Evolutionary conservation across 78 protist species (phyloP).

Genomic region (Pigoraptor vietnamica): DNA sequence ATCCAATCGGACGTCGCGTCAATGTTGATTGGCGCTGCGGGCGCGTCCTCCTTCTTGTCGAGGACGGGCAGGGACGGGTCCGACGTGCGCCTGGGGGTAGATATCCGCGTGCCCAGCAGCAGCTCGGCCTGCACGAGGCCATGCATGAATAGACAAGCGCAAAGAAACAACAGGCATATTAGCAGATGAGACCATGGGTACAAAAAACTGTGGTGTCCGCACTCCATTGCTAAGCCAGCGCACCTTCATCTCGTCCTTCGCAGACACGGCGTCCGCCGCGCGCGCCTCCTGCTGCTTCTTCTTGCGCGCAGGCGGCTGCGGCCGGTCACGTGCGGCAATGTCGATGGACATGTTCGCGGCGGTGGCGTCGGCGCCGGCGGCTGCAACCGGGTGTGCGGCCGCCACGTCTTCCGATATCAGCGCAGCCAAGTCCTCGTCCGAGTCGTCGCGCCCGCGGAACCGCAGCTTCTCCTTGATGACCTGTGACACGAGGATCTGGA

Average conservation of each 20-base stretch:
- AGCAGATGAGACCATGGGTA: too few relatives aligned
- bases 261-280: background rate
- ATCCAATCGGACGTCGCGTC: background rate
- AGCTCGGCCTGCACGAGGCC: background rate
- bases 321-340: background rate
- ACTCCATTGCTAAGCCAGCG: too few relatives aligned
- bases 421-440: background rate
- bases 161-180: background rate
- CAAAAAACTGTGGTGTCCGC: too few relatives aligned
- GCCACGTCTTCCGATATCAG: background rate
- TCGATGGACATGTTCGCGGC: background rate
- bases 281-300: background rate
- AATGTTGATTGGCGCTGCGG: background rate
- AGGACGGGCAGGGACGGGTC: background rate
- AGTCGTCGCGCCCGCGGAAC: background rate
- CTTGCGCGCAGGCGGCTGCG: background rate
- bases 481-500: background rate
- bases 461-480: conserved; percentile 8
- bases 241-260: background rate
- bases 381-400: background rate
- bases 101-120: background rate
- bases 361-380: background rate
- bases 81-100: background rate
- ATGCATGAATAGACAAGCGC: background rate
- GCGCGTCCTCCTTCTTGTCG: background rate